Evolutionary conservation across 768 basidiomycete species (phyloP).

Genomic region (Xerocomellus intermedius): DNA sequence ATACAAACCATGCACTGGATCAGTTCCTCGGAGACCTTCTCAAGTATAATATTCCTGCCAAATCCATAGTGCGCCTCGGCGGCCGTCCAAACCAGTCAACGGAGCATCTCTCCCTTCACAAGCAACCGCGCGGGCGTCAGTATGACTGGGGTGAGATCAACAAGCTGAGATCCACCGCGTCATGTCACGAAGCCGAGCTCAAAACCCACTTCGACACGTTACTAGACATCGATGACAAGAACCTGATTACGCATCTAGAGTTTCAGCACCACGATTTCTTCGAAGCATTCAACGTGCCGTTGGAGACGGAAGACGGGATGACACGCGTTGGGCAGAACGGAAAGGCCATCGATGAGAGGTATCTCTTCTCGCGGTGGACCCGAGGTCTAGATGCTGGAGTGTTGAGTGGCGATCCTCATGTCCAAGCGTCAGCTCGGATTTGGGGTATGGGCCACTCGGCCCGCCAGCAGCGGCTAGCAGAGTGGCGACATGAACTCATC

Average conservation of each 20-base stretch:
- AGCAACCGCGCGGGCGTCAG: neutral
- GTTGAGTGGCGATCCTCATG: slow-evolving; percentile 30
- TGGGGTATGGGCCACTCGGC: slow-evolving; percentile 37
- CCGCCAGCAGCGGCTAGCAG: slow-evolving; percentile 27
- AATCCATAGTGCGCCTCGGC: slow-evolving; percentile 53
- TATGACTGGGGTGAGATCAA: slow-evolving; percentile 11
- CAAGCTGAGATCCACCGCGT: slow-evolving; percentile 29
- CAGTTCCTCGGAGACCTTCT: slow-evolving; percentile 63
- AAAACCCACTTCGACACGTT: neutral
- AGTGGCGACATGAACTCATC: slow-evolving; percentile 38
- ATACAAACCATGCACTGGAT: slow-evolving; percentile 72
- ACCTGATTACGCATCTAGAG: slow-evolving; percentile 44
- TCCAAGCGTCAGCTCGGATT: slow-evolving; percentile 29
- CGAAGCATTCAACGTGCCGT: slow-evolving; percentile 44
- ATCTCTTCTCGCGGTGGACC: slow-evolving; percentile 50
- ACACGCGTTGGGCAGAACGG: slow-evolving; percentile 42
- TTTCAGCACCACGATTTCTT: slow-evolving; percentile 43
- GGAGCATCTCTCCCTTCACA: slow-evolving; percentile 43
- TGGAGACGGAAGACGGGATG: slow-evolving; percentile 42
- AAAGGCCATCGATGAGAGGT: slow-evolving; percentile 32
- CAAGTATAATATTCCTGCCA: slow-evolving; percentile 50
- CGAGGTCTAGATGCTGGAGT: slow-evolving; percentile 44
- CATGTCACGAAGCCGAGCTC: slow-evolving; percentile 34
- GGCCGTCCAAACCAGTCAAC: slow-evolving; percentile 51
- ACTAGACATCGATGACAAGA: slow-evolving; percentile 26